These are phyloP conservation scores for Cyclotella cryptica DNA, from an alignment of 108 stramenopile genomes.

Conservation along the genomic window DNA sequence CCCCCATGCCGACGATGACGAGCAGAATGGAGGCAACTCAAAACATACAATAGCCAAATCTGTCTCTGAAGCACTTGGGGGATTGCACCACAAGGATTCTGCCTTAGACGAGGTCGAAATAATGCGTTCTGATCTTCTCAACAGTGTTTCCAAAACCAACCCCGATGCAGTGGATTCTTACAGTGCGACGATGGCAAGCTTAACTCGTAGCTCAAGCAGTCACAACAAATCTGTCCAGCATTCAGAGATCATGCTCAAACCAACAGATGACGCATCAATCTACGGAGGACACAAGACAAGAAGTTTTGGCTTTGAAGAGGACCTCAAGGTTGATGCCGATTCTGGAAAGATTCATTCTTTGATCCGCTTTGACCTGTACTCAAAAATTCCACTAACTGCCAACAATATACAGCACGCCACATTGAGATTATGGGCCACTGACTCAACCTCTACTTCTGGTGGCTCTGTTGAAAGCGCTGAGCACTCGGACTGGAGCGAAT, in stretches of 20 bases:
- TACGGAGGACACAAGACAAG: not conserved
- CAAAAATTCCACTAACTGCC: not conserved
- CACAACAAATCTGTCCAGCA: not conserved
- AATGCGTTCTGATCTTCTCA: no score
- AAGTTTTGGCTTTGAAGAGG: not conserved
- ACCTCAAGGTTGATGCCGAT: slow-evolving; percentile 2
- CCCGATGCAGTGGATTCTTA: no score
- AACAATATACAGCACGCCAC: not conserved
- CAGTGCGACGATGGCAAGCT: no score
- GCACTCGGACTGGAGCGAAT: not conserved
- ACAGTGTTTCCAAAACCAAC: no score
- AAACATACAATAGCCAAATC: not conserved
- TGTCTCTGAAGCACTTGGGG: not conserved
- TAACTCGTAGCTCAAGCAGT: not conserved
- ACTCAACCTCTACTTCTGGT: slow-evolving; percentile 6
- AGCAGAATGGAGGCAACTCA: not conserved
- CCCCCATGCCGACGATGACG: not conserved
- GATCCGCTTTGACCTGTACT: not conserved
- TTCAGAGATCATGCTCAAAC: slow-evolving; percentile 2
- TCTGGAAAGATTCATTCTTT: slow-evolving; percentile 11
- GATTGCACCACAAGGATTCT: slow-evolving; percentile 5
- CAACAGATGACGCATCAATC: slow-evolving; percentile 8
- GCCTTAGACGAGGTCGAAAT: no score
- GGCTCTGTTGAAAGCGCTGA: slow-evolving; percentile 1
- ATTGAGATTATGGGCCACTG: slow-evolving; percentile 3